Evolutionary conservation across 2,329 filamentous ascomycete species (phyloP), one percentile per base, ranked within the genome.

Genomic region (Phoma herbarum): DNA sequence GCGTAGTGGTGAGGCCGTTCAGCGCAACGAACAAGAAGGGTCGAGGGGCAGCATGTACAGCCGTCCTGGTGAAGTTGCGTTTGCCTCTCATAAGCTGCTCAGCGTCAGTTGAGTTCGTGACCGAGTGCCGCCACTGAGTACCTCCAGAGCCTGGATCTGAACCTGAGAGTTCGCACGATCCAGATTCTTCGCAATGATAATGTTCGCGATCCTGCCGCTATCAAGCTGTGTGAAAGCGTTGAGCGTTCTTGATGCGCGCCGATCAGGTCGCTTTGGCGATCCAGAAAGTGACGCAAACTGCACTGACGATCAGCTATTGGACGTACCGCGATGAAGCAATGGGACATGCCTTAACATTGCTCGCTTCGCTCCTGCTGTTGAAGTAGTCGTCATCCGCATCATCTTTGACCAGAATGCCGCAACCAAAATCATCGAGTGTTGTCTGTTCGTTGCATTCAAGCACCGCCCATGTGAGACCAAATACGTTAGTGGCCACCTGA

Each of bases 161-260:
- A 98, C 88, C 52, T 86, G 85, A 33, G 86, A 83, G n/a, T 85
- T 84, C 0, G 92, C 90, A 50, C 81, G 80, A 73, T 97, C 88
- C 51, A 98, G 86, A 72, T 96, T 87, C 66, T 88, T 90, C 2
- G 91, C 91, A 51, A 99, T 85, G 22, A 98, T 83, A 11, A 97
- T 83, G 77, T 96, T 93, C 62, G 92, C 90, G 64, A 96, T 90
- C 52, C 82, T 82, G 47, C 79, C 80, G 55, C 79, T 79, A 58
- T 85, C 83, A 56, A 81, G 74, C 56, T 72, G 70, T 59, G 62
- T 71, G 56, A 71, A 75, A 35, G 70, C 65, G 22, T 54, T 60
- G 6, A 63, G 69, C 53, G 65, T 75, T 70, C 68, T 78, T 67
- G 76, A 73, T 10, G 73, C 63, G 52, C 75, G 61, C 44, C 60